Evolutionary conservation across 305 asterid species (phyloP).

Genomic region (Lippia alba): DNA sequence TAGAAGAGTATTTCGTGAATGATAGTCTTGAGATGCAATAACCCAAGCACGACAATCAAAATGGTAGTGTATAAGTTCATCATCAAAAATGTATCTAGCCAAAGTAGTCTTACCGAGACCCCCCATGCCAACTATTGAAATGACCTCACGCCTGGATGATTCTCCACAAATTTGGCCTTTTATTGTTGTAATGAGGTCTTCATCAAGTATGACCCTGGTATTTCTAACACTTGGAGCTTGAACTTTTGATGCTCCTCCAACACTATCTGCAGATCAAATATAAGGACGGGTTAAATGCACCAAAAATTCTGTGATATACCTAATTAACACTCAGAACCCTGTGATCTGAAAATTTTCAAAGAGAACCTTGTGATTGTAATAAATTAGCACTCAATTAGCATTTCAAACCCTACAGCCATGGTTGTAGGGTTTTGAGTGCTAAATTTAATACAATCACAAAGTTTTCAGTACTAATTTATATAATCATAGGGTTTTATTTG

Average conservation of each 20-base stretch:
- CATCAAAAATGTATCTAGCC: neutral
- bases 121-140: constrained; percentile 18
- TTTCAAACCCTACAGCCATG: too few relatives aligned
- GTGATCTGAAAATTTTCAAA: too few relatives aligned
- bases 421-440: too few relatives aligned
- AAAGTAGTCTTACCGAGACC: constrained; percentile 20
- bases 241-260: neutral
- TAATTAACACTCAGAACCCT: too few relatives aligned
- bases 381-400: too few relatives aligned
- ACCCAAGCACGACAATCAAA: neutral
- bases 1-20: neutral
- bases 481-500: too few relatives aligned
- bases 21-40: neutral
- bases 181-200: neutral
- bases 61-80: neutral
- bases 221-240: neutral
- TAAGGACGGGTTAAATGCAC: too few relatives aligned
- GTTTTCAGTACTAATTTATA: too few relatives aligned
- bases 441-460: too few relatives aligned
- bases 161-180: constrained; percentile 2
- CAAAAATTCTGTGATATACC: too few relatives aligned
- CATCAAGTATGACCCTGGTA: neutral
- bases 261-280: neutral
- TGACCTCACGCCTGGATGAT: neutral
- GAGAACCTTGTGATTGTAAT: too few relatives aligned